Base-by-base conservation (phyloP, 768 basidiomycete genomes). In the Lentinula detonsa region DNA sequence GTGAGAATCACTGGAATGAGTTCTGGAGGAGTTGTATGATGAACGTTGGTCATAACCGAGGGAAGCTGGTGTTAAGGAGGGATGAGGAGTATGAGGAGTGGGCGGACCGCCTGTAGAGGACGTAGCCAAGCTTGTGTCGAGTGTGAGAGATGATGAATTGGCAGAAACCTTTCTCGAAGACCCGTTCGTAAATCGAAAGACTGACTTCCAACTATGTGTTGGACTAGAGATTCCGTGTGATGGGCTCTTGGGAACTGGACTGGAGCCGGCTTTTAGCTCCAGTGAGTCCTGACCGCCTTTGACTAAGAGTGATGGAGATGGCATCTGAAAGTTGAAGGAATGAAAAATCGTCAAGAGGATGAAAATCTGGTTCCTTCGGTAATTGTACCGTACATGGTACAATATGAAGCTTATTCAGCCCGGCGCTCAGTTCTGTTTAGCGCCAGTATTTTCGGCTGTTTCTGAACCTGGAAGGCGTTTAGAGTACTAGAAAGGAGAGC, bases 1-100 rank as follows among this genome's bases (percentile, higher is more conserved):
- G 71, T 81, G 84, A 1, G 88, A 90, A 67, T 90, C 90, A 65
- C 81, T 87, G 15, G 91, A 91, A 63, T 84, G 84, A 1, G 87
- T 86, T 64, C 85, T 84, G 50, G 88, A 91, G 13, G 90, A 91
- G 69, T 87, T 90, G 74, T 84, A 89, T 10, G 91, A 93, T 35
- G 83, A 88, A 57, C 90, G 83, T 59, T 82, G 82, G 74, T 85
- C 85, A 34, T 83, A 83, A 39, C 76, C 70, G 52, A 79, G 75
- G n/a, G 85, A 82, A 18, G 76, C 75, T 8, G 85, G 86, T 5
- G 82, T 79, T 59, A 84, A 76, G 1, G 84, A 76, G 42, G 81
- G 70, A 58, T 77, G 80, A 13, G 81, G 72, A 21, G 78, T 76
- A 51, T 76, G 69, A 53, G 78, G 76, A n/a, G 76, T 76, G 67